Evolutionary conservation across 768 basidiomycete genomes (phyloP).

Genomic region (Amyloporia xantha): DNA sequence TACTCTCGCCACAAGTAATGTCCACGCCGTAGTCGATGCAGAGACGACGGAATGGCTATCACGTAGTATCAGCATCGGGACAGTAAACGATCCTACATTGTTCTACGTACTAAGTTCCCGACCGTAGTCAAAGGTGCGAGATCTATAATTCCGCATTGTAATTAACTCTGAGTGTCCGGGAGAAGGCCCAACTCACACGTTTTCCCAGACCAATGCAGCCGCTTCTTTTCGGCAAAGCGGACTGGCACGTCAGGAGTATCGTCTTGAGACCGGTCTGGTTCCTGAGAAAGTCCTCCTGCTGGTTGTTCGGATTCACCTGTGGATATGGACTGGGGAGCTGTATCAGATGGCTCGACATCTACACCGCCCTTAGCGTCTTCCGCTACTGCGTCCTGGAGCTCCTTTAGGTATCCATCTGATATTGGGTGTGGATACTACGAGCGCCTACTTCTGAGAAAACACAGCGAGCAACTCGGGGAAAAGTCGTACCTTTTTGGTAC

Average conservation of each 20-base stretch:
- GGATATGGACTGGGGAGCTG: too few relatives aligned
- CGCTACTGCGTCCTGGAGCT: slow-evolving; percentile 31
- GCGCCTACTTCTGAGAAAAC: too few relatives aligned
- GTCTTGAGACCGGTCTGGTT: slow-evolving; percentile 22
- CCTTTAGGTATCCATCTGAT: slow-evolving; percentile 53
- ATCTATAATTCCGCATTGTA: slow-evolving; percentile 33
- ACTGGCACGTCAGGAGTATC: slow-evolving; percentile 67
- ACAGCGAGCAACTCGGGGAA: too few relatives aligned
- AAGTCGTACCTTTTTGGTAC: slow-evolving; percentile 58
- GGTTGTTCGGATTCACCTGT: too few relatives aligned
- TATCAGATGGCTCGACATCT: slow-evolving; percentile 1
- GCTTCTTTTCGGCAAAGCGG: slow-evolving; percentile 77
- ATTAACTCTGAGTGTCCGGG: too few relatives aligned
- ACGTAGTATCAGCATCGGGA: neutral
- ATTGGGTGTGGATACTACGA: slow-evolving; percentile 62
- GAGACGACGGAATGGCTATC: slow-evolving; percentile 85
- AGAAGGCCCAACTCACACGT: slow-evolving; percentile 76
- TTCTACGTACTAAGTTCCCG: slow-evolving; percentile 75
- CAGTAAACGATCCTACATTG: neutral
- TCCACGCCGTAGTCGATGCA: slow-evolving; percentile 86
- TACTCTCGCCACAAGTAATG: slow-evolving; percentile 93
- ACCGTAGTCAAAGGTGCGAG: slow-evolving; percentile 88
- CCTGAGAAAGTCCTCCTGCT: too few relatives aligned
- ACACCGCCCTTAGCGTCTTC: slow-evolving; percentile 8
- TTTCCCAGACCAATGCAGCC: slow-evolving; percentile 80